Conservation (phyloP, 2,329 filamentous ascomycete genomes). For the Apiospora pterosperma region DNA sequence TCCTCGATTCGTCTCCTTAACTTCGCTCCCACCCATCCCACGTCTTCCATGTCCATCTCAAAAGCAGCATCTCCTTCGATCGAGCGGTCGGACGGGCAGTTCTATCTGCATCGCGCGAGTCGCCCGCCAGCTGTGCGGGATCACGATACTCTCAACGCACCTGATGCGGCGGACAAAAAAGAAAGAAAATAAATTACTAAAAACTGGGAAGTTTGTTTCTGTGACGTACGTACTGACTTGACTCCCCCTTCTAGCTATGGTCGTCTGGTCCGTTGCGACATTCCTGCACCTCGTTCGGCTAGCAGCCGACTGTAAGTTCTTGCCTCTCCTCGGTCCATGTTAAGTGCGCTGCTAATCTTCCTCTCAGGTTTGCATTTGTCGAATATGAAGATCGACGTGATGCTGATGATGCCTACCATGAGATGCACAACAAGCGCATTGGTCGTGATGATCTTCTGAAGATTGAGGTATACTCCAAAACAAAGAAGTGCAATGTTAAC, state of each 20-base stretch:
- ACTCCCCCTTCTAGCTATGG: constrained; percentile 69
- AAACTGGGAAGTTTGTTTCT: constrained; percentile 24
- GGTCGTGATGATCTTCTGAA: constrained; percentile 93
- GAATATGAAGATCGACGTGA: constrained; percentile 98
- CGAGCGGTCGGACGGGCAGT: constrained; percentile 42
- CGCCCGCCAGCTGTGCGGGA: constrained; percentile 30
- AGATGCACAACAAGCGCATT: constrained; percentile 99
- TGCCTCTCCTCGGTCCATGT: neutral
- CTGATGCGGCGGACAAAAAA: constrained; percentile 19
- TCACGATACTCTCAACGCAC: constrained; percentile 27
- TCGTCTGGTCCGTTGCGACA: constrained; percentile 95
- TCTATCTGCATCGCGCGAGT: constrained; percentile 31
- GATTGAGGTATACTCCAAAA: constrained; percentile 71
- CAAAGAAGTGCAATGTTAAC: neutral
- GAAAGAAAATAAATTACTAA: too few species aligned
- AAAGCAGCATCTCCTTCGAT: constrained; percentile 38
- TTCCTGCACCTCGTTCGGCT: constrained; percentile 90
- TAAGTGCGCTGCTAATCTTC: neutral
- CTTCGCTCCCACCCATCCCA: constrained; percentile 25
- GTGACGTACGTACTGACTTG: constrained; percentile 40
- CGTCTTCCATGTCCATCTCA: constrained; percentile 29
- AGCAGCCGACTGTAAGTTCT: constrained; percentile 87
- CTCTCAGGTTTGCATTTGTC: constrained; percentile 83
- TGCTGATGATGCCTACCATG: constrained; percentile 97
- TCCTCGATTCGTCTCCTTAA: constrained; percentile 36